A percentile compares a stretch with the other conserved stretches of the same genome.
phyloP scores from a whole-genome alignment of 2,329 filamentous ascomycete species.

The Botryotinia calthae region DNA sequence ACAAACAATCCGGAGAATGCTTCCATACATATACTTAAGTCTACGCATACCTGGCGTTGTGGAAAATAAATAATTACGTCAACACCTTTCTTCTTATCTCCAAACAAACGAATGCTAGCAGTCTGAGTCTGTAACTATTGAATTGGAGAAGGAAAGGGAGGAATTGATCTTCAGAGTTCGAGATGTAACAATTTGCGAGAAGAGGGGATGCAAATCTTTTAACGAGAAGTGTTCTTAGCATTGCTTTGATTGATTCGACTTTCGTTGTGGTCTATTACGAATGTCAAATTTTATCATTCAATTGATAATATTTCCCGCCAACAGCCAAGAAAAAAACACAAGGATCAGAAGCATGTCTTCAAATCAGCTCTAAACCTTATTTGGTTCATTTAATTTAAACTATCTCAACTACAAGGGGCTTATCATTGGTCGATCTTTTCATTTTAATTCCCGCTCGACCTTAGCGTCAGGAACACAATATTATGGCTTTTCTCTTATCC shows the following conservation, averaged over 20 bases:
- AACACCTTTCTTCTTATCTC: neutral
- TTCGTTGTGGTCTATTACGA: neutral
- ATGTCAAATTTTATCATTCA: slow-evolving; percentile 6
- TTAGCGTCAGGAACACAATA: slow-evolving; percentile 27
- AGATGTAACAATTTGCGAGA: neutral
- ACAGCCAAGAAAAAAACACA: slow-evolving; percentile 9
- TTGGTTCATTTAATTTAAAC: slow-evolving; percentile 16
- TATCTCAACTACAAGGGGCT: neutral
- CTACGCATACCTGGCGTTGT: neutral
- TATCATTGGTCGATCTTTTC: slow-evolving; percentile 17
- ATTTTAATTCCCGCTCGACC: slow-evolving; percentile 18
- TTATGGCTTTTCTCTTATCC: neutral
- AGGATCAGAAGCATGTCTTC: neutral
- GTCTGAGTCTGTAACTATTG: neutral
- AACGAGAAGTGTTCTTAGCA: neutral
- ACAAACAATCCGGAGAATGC: neutral
- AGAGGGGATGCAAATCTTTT: slow-evolving; percentile 4
- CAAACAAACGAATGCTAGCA: neutral
- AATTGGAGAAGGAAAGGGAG: neutral
- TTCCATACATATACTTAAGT: neutral
- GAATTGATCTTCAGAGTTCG: neutral
- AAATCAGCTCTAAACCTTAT: slow-evolving; percentile 8
- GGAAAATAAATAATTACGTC: neutral
- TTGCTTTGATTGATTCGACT: neutral
- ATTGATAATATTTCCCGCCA: neutral